Evolutionary conservation across 2,329 filamentous ascomycete genomes (phyloP), one percentile per base, ranked within the genome.

Genomic region (Exophiala sideris): DNA sequence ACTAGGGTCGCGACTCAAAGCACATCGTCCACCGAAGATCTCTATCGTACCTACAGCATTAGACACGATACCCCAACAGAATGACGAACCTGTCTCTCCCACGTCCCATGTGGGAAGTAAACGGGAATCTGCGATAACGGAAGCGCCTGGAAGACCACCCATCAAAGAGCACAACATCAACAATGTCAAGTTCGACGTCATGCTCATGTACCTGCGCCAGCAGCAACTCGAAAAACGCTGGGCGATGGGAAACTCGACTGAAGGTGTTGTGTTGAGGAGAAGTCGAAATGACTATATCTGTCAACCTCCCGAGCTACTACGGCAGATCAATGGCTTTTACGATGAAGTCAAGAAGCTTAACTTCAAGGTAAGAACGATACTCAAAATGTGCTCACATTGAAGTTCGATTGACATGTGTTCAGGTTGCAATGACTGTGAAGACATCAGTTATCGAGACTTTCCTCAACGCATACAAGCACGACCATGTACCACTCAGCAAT

Each of bases 401-500:
- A 66, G 79, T 9, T 62, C 24, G 24, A 29, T 48, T 64, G 66
- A 16, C 65, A 83, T 57, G 82, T 82, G 56, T 78, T 82, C 48
- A 73, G 65, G 80, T 82, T 61, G 83, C 84, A 47, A 85, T 87
- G 79, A 88, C 85, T 3, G 76, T 87, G 60, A 84, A 81, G 64
- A 87, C 83, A 3, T 75, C 78, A 54, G 79, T 86, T 36, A 83
- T 86, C 63, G 79, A 80, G 59, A 74, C 83, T 21, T 78, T 87
- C 58, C 70, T 86, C 5, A 70, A 77, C 50, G 70, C 74, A 45
- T 76, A 73, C 48, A 71, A 76, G 29, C 60, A 72, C n/a, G 71
- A 79, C n/a, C 83, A 79, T 59, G 80, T 87, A 8, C 82, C 84
- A 9, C 73, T 78, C 50, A 24, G 24, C 33, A 44, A 55, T 21